Conservation (phyloP, 257 asterid species). For the Eustoma russellianum region DNA sequence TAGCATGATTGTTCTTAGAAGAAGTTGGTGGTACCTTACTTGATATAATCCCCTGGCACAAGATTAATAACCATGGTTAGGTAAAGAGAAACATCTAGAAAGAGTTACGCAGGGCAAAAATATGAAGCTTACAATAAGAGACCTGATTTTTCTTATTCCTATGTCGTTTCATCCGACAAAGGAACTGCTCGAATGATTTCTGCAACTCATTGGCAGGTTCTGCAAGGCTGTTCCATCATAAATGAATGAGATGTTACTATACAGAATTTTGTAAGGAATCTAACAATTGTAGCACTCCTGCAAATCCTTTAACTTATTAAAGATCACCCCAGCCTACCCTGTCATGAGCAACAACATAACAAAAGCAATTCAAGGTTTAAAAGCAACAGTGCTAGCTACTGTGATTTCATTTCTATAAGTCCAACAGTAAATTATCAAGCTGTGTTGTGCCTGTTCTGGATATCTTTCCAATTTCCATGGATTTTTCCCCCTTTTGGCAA, state of each 20-base stretch:
- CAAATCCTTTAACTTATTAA: neutral
- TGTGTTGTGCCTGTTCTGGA: too few relatives aligned
- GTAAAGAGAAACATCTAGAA: slow-evolving; percentile 10
- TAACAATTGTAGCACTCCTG: too few relatives aligned
- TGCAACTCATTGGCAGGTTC: slow-evolving; percentile 87
- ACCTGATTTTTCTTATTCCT: slow-evolving; percentile 66
- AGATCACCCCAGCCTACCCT: neutral
- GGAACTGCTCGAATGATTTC: slow-evolving; percentile 77
- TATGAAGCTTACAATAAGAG: slow-evolving; percentile 9
- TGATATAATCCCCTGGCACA: slow-evolving; percentile 33
- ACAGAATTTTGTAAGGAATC: too few relatives aligned
- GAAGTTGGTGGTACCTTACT: slow-evolving; percentile 10
- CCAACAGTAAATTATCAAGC: too few relatives aligned
- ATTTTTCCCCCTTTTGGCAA: too few relatives aligned
- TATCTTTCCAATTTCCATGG: too few relatives aligned
- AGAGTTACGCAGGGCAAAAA: slow-evolving; percentile 1
- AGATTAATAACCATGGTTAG: slow-evolving; percentile 20
- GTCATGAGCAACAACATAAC: neutral
- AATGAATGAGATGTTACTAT: neutral
- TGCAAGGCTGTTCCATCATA: slow-evolving; percentile 54
- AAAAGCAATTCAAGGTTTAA: too few relatives aligned
- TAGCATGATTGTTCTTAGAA: slow-evolving; percentile 9
- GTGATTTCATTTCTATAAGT: too few relatives aligned
- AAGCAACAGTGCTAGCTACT: too few relatives aligned
- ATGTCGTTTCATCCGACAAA: slow-evolving; percentile 48